Evolutionary conservation across 2,329 filamentous ascomycete genomes (phyloP).

Genomic region (Botrytis hyacinthi): DNA sequence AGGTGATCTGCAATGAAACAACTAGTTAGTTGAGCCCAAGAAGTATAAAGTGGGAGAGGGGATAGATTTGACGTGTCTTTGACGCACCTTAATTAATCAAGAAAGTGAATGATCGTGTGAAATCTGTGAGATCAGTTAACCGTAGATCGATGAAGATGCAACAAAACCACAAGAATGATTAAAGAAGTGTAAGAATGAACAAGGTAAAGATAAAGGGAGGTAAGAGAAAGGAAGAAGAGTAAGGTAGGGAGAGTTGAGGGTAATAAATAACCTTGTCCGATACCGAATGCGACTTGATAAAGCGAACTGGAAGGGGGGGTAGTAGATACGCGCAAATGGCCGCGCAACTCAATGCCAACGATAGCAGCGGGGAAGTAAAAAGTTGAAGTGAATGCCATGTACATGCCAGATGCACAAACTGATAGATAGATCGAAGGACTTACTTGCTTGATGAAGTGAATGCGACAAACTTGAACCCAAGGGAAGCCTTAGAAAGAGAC

Average conservation of each 20-base stretch:
- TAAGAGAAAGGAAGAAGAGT: not conserved
- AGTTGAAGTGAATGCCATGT: not conserved
- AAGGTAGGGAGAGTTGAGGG: not conserved
- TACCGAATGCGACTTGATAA: not conserved
- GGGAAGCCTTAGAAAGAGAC: not conserved
- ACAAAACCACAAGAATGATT: not conserved
- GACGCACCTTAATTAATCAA: not conserved
- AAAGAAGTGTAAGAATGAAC: too few species aligned
- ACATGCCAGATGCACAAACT: not conserved
- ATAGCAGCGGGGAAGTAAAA: not conserved
- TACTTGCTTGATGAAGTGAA: not conserved
- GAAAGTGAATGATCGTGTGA: not conserved
- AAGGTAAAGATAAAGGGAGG: not conserved
- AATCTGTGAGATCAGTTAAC: not conserved
- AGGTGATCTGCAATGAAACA: not conserved
- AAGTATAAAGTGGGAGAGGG: not conserved
- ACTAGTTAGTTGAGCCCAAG: not conserved
- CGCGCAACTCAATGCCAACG: not conserved
- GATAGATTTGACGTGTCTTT: not conserved
- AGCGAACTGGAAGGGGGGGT: not conserved
- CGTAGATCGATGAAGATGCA: not conserved
- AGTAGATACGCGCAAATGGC: too few species aligned
- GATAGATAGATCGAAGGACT: not conserved
- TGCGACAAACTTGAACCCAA: not conserved
- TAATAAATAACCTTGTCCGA: not conserved